A percentile compares a stretch with the other conserved stretches of the same genome.
These are phyloP conservation scores for Naumovozyma dairenensis DNA, from an alignment of 805 yeast species.

Conservation along the genomic window DNA sequence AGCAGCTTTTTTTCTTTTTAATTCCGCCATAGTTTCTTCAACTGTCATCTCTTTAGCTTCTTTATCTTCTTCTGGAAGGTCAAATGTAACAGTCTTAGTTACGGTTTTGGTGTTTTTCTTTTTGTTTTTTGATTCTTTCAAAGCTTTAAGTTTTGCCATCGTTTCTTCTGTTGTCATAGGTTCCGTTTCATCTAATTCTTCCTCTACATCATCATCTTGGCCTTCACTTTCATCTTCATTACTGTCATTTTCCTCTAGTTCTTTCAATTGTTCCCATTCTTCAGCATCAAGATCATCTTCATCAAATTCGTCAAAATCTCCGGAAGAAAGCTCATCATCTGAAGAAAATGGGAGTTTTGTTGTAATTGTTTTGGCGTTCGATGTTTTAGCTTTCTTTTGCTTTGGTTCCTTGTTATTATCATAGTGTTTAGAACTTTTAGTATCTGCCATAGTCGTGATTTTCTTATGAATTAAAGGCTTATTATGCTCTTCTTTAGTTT, in stretches of 20 bases:
- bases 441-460: no score
- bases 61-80: conserved; percentile 8
- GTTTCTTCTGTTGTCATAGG: conserved; percentile 35
- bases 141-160: conserved; percentile 34
- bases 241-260: conserved; percentile 17
- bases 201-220: conserved; percentile 6
- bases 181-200: conserved; percentile 18
- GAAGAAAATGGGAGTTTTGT: conserved; percentile 30
- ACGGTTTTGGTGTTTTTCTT: conserved; percentile 3
- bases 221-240: conserved; percentile 8
- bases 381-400: background rate
- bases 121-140: conserved; percentile 28
- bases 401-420: background rate
- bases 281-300: conserved; percentile 32
- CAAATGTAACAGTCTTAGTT: background rate
- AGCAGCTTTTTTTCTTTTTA: conserved; percentile 23
- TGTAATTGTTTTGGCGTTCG: background rate
- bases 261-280: conserved; percentile 25
- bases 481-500: background rate
- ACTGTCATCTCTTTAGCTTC: conserved; percentile 23
- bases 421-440: background rate
- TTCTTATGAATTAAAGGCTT: no score
- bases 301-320: conserved; percentile 36
- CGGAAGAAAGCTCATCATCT: conserved; percentile 35
- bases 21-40: conserved; percentile 30